Conservation (phyloP, 169 alveolate species). For the Plasmodium inui region DNA sequence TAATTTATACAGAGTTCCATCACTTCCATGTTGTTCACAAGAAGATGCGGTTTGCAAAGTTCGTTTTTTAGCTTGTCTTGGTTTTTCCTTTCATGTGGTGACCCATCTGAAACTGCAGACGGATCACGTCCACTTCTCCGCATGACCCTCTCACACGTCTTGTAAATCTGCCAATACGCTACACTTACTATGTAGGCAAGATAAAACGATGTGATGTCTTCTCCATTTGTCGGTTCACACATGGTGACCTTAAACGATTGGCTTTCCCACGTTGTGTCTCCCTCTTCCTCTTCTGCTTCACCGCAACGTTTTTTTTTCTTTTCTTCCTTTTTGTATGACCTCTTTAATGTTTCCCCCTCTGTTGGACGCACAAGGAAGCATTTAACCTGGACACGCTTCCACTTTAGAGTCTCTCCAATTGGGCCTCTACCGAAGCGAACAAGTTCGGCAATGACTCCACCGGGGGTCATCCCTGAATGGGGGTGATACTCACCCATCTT, state of each 20-base stretch:
- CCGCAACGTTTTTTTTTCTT: background rate
- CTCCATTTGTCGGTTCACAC: background rate
- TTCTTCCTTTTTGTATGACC: background rate
- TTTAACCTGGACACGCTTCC: background rate
- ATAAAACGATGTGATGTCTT: background rate
- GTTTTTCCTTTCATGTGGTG: background rate
- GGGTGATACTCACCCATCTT: background rate
- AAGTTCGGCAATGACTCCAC: background rate
- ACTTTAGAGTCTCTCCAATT: background rate
- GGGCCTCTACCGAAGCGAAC: background rate
- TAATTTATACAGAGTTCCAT: constrained; percentile 43
- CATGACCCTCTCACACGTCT: background rate
- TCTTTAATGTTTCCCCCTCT: background rate
- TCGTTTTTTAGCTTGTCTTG: background rate
- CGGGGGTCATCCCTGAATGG: background rate
- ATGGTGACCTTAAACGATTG: background rate
- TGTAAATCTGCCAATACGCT: background rate
- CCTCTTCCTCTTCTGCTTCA: background rate
- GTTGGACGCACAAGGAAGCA: background rate
- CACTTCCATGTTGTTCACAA: constrained; percentile 43
- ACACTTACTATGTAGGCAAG: background rate
- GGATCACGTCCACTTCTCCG: background rate
- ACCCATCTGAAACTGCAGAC: background rate
- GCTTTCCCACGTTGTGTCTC: background rate
- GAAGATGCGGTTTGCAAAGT: background rate